Conservation (phyloP, 2,329 filamentous ascomycete species). For the Trichophyton benhamiae region DNA sequence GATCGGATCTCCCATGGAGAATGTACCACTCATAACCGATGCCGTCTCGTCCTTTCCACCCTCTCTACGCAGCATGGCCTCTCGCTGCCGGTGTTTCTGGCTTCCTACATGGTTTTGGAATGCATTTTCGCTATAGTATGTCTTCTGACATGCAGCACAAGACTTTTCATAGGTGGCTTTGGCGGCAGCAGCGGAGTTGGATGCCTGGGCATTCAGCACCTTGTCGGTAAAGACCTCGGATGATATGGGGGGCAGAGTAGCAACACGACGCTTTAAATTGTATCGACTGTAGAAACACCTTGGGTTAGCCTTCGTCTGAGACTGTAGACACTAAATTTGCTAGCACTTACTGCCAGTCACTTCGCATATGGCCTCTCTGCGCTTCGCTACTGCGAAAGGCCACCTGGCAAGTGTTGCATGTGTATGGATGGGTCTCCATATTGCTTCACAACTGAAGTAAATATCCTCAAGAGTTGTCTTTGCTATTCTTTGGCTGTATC, state of each 20-base stretch:
- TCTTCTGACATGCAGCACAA: conserved; percentile 75
- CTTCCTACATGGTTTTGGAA: conserved; percentile 86
- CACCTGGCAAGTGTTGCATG: conserved; percentile 96
- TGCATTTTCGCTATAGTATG: conserved; percentile 92
- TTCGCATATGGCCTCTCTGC: conserved; percentile 93
- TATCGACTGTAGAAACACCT: conserved; percentile 52
- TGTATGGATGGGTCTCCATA: conserved; percentile 65
- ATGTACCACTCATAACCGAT: conserved; percentile 70
- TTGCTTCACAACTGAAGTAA: neutral
- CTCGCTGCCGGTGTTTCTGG: conserved; percentile 70
- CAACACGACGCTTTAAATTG: conserved; percentile 69
- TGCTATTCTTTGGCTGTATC: neutral
- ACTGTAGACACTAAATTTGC: neutral
- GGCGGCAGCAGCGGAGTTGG: conserved; percentile 69
- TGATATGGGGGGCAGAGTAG: conserved; percentile 58
- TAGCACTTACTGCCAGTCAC: conserved; percentile 82
- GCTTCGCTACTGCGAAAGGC: conserved; percentile 89
- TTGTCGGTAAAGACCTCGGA: conserved; percentile 93
- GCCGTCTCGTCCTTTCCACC: conserved; percentile 52
- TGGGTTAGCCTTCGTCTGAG: conserved; percentile 1
- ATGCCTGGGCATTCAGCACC: conserved; percentile 79
- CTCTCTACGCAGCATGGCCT: conserved; percentile 38
- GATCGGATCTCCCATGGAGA: conserved; percentile 75
- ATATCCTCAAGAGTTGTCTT: neutral
- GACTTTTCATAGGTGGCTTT: conserved; percentile 77